Conservation (phyloP, 352 stramenopile genomes). For the Pythium aristosporum region DNA sequence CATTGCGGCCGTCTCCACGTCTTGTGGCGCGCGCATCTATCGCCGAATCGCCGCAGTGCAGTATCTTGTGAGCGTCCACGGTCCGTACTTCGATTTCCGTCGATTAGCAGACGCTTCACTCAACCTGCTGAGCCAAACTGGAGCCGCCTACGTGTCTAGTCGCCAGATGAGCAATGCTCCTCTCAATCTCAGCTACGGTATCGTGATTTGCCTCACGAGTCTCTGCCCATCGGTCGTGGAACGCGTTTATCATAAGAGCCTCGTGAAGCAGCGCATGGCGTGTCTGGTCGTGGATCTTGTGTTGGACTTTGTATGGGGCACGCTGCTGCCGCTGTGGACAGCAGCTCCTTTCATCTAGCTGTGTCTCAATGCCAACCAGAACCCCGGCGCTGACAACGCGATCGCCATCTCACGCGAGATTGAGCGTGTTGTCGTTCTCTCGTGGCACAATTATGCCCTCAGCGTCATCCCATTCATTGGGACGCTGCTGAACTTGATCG, state of each 20-base stretch:
- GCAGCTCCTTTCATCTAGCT: constrained; percentile 21
- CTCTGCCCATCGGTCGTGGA: not conserved
- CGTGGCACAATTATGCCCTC: constrained; percentile 2
- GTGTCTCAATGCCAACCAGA: not conserved
- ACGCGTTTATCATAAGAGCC: not conserved
- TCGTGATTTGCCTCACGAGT: constrained; percentile 17
- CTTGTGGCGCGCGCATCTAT: too few relatives aligned
- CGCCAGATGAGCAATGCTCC: constrained; percentile 15
- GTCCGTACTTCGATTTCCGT: constrained; percentile 18
- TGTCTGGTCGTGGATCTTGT: constrained; percentile 7
- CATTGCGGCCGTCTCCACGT: too few relatives aligned
- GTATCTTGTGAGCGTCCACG: constrained; percentile 9
- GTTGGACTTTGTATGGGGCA: constrained; percentile 21
- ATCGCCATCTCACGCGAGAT: constrained; percentile 7
- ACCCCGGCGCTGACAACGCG: not conserved
- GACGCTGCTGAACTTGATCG: constrained; percentile 1
- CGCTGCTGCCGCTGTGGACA: constrained; percentile 21
- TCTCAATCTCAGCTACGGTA: constrained; percentile 15
- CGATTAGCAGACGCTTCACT: constrained; percentile 3
- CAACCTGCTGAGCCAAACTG: constrained; percentile 2
- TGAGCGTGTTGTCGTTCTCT: constrained; percentile 15
- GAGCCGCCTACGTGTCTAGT: constrained; percentile 5
- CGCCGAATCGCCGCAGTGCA: too few relatives aligned
- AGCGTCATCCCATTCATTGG: constrained; percentile 17
- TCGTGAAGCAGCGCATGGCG: too few relatives aligned